Evolutionary conservation across 768 basidiomycete genomes (phyloP).

Genomic region (Hygrophorus pudorinus): DNA sequence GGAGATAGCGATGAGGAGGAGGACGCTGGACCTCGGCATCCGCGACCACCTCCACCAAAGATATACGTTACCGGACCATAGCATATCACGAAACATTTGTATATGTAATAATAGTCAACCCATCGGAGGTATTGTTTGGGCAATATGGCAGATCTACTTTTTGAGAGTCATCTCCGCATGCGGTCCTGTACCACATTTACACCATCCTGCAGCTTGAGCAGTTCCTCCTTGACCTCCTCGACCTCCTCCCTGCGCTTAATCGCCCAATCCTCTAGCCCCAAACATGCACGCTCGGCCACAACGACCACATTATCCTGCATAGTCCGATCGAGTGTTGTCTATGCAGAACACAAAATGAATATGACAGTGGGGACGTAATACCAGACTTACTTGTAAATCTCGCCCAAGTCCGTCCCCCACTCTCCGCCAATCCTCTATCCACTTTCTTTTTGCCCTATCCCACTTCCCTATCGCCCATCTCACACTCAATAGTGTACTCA

Average conservation of each 20-base stretch:
- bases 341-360: slow-evolving; percentile 2
- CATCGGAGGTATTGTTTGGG: too few species aligned
- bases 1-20: slow-evolving; percentile 55
- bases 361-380: background rate
- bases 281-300: slow-evolving; percentile 40
- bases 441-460: slow-evolving; percentile 56
- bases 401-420: slow-evolving; percentile 53
- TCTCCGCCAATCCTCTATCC: slow-evolving; percentile 60
- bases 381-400: slow-evolving; percentile 43
- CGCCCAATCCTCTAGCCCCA: slow-evolving; percentile 31
- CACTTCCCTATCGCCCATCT: slow-evolving; percentile 59
- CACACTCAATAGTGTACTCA: slow-evolving; percentile 38
- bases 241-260: slow-evolving; percentile 35
- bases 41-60: too few species aligned
- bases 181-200: too few species aligned
- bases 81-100: too few species aligned
- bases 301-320: slow-evolving; percentile 43
- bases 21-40: background rate
- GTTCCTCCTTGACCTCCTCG: slow-evolving; percentile 30
- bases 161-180: too few species aligned
- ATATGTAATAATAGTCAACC: too few species aligned
- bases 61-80: too few species aligned
- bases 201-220: slow-evolving; percentile 27
- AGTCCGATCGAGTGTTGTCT: slow-evolving; percentile 38
- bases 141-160: too few species aligned